These are phyloP conservation scores for Chloranthus sessilifolius DNA, from an alignment of 164 flowering plant genomes.

Conservation along the genomic window DNA sequence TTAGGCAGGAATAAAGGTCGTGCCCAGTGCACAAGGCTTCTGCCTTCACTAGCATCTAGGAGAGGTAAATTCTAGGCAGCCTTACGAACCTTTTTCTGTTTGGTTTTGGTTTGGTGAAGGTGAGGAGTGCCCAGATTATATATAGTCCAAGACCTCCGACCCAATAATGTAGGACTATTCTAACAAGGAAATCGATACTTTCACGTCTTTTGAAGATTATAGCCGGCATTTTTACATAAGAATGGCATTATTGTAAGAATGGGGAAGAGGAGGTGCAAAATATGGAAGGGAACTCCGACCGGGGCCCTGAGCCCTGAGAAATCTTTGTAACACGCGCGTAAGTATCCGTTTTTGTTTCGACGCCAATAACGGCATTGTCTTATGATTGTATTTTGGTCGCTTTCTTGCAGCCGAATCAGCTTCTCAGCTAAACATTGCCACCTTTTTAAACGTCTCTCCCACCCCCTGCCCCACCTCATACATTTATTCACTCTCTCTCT, in stretches of 20 bases:
- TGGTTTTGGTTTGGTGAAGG: too few species aligned
- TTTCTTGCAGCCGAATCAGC: conserved; percentile 26
- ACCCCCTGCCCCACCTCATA: conserved; percentile 9
- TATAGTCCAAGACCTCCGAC: neutral
- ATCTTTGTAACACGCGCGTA: conserved; percentile 16
- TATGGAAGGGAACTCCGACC: too few species aligned
- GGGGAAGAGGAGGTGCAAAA: neutral
- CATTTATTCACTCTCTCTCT: conserved; percentile 1
- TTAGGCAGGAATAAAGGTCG: too few species aligned
- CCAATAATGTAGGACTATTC: neutral
- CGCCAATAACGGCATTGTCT: conserved; percentile 55
- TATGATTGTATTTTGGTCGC: conserved; percentile 64
- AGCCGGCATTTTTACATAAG: neutral
- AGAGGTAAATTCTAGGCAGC: too few species aligned
- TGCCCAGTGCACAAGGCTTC: too few species aligned
- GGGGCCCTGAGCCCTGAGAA: conserved; percentile 6
- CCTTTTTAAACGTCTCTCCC: conserved; percentile 30
- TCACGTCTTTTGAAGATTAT: neutral
- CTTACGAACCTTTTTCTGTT: too few species aligned
- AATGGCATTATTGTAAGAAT: neutral
- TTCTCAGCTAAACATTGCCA: conserved; percentile 14
- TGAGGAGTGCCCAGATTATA: neutral
- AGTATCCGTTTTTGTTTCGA: conserved; percentile 43
- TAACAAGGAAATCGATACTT: neutral
- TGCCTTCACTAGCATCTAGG: too few species aligned